Evolutionary conservation across 805 yeast genomes (phyloP), one percentile per base, ranked within the genome.

Genomic region (Kuraishia capsulata): DNA sequence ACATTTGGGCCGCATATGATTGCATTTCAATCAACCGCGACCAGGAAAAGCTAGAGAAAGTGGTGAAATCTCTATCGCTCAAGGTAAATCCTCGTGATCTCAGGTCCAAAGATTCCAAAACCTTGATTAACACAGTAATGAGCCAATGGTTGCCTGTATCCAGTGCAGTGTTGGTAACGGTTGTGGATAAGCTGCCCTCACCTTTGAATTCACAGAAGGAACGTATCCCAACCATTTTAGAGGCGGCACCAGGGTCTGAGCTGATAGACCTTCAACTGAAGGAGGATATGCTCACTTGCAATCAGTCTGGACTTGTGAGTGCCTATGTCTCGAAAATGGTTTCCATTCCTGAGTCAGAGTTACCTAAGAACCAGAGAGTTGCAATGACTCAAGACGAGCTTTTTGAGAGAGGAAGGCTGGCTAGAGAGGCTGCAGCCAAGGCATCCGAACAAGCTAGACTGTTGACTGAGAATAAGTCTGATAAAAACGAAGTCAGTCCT

Each of bases 101-200:
- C 40, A 69, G 82, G 40, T 78, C 95, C 1, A 86, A 81, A 49
- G 97, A 90, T 52, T 67, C 77, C 34, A 79, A 76, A 44, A 66
- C 64, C 39, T 58, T 87, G 33, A 55, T 88, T 16, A 71, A 69
- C 39, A 65, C 76, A 5, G 72, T 92, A 3, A 77, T 90, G 76
- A 76, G 87, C 1, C 97, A 90, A 53, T 92, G 98, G 97, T 64
- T 92, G 18, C 97, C 99, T 1, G 75, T 92, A 4, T 82, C 97
- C 19, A 80, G 84, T 29, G 85, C 97, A 0, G 73, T 90, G 6
- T 61, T 92, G 21, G 69, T 92, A 8, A 78, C 95, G 1, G 95
- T 90, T 4, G 80, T 89, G 24, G 92, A 87, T 42, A 75, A 76
- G 43, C 57, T 92, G 35, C 96, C 97, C 0, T 82, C 94, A 5